phyloP scores from a whole-genome alignment of 768 basidiomycete genomes.

The Mycena leptocephala region DNA sequence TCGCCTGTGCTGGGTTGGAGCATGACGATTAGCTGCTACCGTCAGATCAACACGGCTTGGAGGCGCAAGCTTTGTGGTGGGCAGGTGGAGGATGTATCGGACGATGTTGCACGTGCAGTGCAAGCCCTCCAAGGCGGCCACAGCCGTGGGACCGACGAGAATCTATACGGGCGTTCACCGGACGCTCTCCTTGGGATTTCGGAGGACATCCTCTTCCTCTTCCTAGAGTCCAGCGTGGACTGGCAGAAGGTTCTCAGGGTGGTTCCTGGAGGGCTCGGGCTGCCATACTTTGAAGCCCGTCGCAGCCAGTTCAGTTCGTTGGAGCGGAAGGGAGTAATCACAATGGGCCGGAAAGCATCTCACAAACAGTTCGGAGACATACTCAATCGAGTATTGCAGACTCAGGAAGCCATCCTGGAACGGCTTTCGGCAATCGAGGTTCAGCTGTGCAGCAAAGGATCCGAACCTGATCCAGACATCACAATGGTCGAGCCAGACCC shows the following conservation, averaged over 20 bases:
- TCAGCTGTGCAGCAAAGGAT: too few species aligned
- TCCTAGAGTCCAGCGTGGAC: slow-evolving; percentile 40
- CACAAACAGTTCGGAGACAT: too few species aligned
- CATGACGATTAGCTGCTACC: background rate
- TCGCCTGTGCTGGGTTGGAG: too few species aligned
- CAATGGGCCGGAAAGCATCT: background rate
- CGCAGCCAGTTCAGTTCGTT: background rate
- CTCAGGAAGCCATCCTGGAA: too few species aligned
- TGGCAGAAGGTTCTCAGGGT: slow-evolving; percentile 40
- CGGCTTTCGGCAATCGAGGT: too few species aligned
- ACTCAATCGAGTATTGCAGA: too few species aligned
- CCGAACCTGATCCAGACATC: too few species aligned
- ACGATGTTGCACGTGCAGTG: background rate
- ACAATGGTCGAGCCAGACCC: too few species aligned
- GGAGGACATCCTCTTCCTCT: slow-evolving; percentile 45
- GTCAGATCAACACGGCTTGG: slow-evolving; percentile 43
- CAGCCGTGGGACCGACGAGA: slow-evolving; percentile 38
- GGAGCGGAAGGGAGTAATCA: background rate
- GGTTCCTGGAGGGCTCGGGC: slow-evolving; percentile 42
- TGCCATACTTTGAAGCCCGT: background rate
- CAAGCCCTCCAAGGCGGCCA: slow-evolving; percentile 46
- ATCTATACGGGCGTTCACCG: slow-evolving; percentile 44
- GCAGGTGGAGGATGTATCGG: background rate
- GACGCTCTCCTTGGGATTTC: slow-evolving; percentile 39
- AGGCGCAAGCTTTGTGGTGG: slow-evolving; percentile 31